Evolutionary conservation across 139 green algal species (phyloP), one percentile per base, ranked within the genome.

Genomic region (Chlorella sorokiniana): DNA sequence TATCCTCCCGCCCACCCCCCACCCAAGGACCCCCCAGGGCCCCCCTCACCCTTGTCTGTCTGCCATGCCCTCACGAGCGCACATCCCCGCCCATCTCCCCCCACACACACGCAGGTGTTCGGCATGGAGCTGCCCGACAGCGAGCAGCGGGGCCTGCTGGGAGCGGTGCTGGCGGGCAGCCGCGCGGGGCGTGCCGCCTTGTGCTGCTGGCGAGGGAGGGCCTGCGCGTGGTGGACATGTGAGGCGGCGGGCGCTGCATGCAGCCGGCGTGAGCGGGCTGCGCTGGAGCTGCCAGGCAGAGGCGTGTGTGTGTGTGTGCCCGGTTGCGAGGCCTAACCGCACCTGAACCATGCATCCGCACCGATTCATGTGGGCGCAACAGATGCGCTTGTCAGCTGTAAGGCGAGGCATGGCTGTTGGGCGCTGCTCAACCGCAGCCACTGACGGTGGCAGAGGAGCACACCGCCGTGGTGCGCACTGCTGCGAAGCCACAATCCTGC

Each of bases 41-140:
- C n/a, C n/a, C n/a, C n/a, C n/a, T n/a, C 61, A 68, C 61, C 23
- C 29, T 68, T 68, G 22, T 35, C 61, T 68, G 22, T 35, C 14
- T 14, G 11, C 61, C 25, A 10, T 38, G 29, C 48, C 11, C 16
- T 59, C 48, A 59, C 16, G 14, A 59, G 48, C 29, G 59, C 68
- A 75, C 4, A 51, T 54, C 38, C 38, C 8, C 29, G 10, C 14
- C 18, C 42, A 16, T 67, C 4, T 16, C 2, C 18, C n/a, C 31
- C 4, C 35, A 14, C 37, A 27, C 8, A 11, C 37, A 11, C n/a
- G 76, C 84, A 93, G 83, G 86, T 93, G 22, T 74, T 93, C 37
- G 90, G 91, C 52, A 85, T 93, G 86, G 84, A 85, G 35, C 84
- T 94, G 82, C 63, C 82, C 0, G 79, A 86, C 20, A 54, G 76